Evolutionary conservation across 2,329 filamentous ascomycete species (phyloP), one percentile per base, ranked within the genome.

Genomic region (Paramyrothecium sp.): DNA sequence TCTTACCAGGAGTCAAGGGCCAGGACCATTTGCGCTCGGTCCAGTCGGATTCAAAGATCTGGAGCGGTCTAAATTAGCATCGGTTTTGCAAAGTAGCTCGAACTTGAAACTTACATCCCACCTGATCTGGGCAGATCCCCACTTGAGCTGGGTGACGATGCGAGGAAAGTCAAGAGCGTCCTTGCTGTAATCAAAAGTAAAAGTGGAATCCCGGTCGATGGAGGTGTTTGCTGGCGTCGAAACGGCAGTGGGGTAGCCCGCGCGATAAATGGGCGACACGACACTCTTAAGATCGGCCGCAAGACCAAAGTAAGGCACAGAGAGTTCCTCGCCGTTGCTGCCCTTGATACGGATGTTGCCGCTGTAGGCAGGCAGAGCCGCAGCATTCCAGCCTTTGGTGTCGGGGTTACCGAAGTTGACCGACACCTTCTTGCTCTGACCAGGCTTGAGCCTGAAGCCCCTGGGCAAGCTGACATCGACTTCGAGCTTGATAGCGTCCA

Each of bases 341-440:
- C 66, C 66, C 3, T 61, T 61, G 41, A 75, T 57, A n/a, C 68
- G 56, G 22, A 75, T 64, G 58, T 70, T 71, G 34, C 73, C 73
- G 49, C 69, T 71, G 60, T 75, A 74, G 5, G 71, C 61, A 8
- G 71, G 71, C 55, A 75, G 51, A 30, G 53, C 47, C 3, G 19
- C 47, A 7, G 47, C 47, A 49, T 49, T 49, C 47, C 47, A 49
- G 20, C 47, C 47, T n/a, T 49, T 49, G 47, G 3, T 21, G 22
- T 49, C 47, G 7, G 47, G 47, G 47, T 49, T 49, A 16, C 7
- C 47, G 19, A 49, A 49, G 47, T 49, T 49, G 47, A 49, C 4
- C 12, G 47, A 20, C 19, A 49, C 47, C 20, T 21, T 49, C 47
- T 49, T 49, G 47, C 47, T 49, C 47, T 49, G 47, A n/a, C 47